phyloP scores from a whole-genome alignment of 192 early-diverging fungal species.

The Entrophospora sp. region DNA sequence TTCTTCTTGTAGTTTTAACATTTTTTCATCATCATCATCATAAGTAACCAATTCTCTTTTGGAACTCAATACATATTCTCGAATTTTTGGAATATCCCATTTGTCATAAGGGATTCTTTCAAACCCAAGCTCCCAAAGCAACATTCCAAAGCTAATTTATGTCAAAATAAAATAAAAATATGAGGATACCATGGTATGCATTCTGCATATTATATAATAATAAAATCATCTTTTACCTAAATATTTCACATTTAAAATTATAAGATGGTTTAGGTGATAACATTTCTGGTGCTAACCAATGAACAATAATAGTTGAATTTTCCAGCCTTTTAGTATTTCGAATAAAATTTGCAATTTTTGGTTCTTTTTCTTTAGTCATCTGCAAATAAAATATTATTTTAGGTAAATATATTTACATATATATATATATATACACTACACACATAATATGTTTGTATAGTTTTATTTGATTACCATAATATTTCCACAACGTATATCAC shows the following conservation, averaged over 20 bases:
- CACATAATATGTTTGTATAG: not conserved
- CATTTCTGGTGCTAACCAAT: constrained; percentile 15
- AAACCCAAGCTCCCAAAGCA: too few relatives aligned
- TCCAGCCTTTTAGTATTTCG: not conserved
- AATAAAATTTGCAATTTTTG: too few relatives aligned
- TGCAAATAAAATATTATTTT: not conserved
- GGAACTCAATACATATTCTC: too few relatives aligned
- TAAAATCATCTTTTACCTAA: not conserved
- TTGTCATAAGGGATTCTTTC: too few relatives aligned
- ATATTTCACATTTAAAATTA: constrained; percentile 15
- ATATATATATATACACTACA: not conserved
- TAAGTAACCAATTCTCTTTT: too few relatives aligned
- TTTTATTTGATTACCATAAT: not conserved
- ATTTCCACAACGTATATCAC: constrained; percentile 18
- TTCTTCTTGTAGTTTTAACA: too few relatives aligned
- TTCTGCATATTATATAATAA: too few relatives aligned
- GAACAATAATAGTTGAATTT: constrained; percentile 11
- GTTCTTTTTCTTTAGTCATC: not conserved
- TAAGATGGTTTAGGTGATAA: not conserved
- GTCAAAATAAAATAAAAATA: too few relatives aligned
- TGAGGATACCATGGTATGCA: too few relatives aligned
- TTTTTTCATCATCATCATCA: too few relatives aligned
- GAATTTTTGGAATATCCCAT: too few relatives aligned
- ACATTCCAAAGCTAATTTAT: too few relatives aligned
- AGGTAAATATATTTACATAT: not conserved